Evolutionary conservation across 2,329 filamentous ascomycete species (phyloP), one percentile per base, ranked within the genome.

Genomic region (Amphichorda felina): DNA sequence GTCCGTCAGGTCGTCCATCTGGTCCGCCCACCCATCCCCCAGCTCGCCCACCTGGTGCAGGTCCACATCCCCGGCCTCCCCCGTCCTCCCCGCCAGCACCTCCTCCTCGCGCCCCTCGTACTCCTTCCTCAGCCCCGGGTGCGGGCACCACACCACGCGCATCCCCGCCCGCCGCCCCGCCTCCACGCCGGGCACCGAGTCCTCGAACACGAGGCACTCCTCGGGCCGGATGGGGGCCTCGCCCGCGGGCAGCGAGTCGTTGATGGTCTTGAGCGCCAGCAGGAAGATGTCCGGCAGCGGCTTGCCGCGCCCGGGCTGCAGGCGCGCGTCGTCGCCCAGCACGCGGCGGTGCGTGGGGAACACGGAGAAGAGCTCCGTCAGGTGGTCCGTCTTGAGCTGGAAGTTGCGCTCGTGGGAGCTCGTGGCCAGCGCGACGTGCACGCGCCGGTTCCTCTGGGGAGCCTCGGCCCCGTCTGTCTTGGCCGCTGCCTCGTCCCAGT

Each of bases 121-220:
- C 54, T 89, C 83, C 35, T 74, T 65, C 59, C 82, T 67, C 35
- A 98, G 61, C 50, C 75, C 83, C 1, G 77, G 74, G 59, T 96
- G 87, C 17, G 91, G 91, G 46, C 77, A 81, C 91, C 91, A 98
- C 1, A 94, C 68, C 10, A 93, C 87, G 45, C 89, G 77, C 89
- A 96, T 96, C 0, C 89, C 89, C 0, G 91, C 91, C 44, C 91
- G 75, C 36, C 91, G 68, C 4, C 87, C 91, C 2, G 86, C 77
- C 60, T 98, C 91, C 3, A 95, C 86, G 4, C 91, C 91, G 0
- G 87, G 85, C 2, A 96, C 88, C 31, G 81, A 85, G 57, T 98
- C 91, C 60, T 98, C 91, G 49, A 98, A 96, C 0, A 96, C 91
- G 13, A 98, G 67, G 53, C 91, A 96, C 58, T 96, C 89, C 45